Percentiles rank a stretch among this genome's conserved stretches.
Evolutionary conservation across 169 alveolate species (phyloP).

Genomic region (Eimeria acervulina): DNA sequence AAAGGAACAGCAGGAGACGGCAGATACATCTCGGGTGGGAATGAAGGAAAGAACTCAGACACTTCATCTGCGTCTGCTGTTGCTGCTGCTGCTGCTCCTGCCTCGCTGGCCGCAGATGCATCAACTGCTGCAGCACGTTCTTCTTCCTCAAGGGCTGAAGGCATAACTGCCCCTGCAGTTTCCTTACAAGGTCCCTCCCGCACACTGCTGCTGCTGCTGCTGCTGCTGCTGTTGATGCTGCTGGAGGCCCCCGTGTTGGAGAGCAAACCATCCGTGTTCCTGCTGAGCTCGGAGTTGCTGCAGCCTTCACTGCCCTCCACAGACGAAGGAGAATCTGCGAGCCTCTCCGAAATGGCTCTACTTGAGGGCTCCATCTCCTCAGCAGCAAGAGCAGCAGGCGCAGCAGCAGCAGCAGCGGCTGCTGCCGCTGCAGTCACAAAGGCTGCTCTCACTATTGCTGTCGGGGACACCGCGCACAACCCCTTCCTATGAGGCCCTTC

Average conservation of each 20-base stretch:
- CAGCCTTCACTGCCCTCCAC: background rate
- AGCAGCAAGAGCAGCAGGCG: background rate
- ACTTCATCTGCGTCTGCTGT: background rate
- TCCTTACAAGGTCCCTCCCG: background rate
- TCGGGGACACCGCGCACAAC: background rate
- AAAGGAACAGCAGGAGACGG: background rate
- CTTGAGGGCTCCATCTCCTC: background rate
- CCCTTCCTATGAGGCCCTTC: background rate
- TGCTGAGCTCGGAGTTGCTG: background rate
- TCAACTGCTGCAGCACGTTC: conserved; percentile 60
- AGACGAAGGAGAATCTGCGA: background rate
- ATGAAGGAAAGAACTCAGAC: conserved; percentile 57
- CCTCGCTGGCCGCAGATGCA: conserved; percentile 63
- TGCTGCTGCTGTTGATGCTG: conserved; percentile 47
- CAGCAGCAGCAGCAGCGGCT: conserved; percentile 42
- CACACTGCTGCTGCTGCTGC: background rate
- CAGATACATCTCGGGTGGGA: conserved; percentile 38
- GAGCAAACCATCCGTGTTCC: background rate
- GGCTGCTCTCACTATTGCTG: conserved; percentile 36
- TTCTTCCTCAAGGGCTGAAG: conserved; percentile 45
- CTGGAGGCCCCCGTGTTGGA: background rate
- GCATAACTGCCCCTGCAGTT: background rate
- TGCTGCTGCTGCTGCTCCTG: conserved; percentile 55
- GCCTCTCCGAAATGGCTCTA: background rate
- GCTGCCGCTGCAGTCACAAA: background rate